Percentiles rank a stretch among this genome's conserved stretches.
Evolutionary conservation across 1,284 basidiomycete genomes (phyloP).

Genomic region (Cryptococcus amylolentus): DNA sequence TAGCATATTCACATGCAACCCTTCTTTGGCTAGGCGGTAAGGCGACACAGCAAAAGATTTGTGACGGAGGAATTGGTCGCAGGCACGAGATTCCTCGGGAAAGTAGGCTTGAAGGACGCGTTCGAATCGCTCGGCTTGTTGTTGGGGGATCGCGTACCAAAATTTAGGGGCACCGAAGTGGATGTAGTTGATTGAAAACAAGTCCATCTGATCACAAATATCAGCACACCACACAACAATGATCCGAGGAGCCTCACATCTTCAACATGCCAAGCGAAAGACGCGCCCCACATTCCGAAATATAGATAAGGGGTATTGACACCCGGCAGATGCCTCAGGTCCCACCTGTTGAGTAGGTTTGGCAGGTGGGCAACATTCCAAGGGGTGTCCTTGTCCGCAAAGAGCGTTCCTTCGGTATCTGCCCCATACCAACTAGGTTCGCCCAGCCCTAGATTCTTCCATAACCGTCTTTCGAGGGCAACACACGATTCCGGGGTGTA

Average conservation of each 20-base stretch:
- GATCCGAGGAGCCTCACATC: constrained; percentile 48
- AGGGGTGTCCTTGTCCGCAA: constrained; percentile 69
- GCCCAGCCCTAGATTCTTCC: constrained; percentile 72
- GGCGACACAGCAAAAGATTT: constrained; percentile 96
- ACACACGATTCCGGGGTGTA: constrained; percentile 82
- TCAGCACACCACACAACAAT: neutral
- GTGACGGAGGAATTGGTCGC: constrained; percentile 91
- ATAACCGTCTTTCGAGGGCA: constrained; percentile 84
- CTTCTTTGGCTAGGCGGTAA: constrained; percentile 69
- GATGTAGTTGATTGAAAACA: constrained; percentile 98
- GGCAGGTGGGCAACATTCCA: constrained; percentile 95
- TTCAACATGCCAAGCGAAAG: constrained; percentile 99
- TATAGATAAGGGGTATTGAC: constrained; percentile 98
- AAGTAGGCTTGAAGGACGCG: constrained; percentile 79
- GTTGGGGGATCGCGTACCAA: constrained; percentile 96
- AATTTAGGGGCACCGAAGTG: constrained; percentile 95
- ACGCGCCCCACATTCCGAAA: constrained; percentile 99
- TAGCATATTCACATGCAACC: constrained; percentile 78
- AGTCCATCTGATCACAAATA: constrained; percentile 65
- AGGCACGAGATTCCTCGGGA: constrained; percentile 74
- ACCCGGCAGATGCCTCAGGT: constrained; percentile 72
- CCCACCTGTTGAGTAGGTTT: constrained; percentile 76
- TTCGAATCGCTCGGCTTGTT: constrained; percentile 71
- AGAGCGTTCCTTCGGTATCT: constrained; percentile 87
- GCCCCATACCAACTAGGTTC: constrained; percentile 94